A percentile compares a stretch with the other conserved stretches of the same genome.
phyloP scores from a whole-genome alignment of 352 stramenopile genomes.

The Blastocystis hominis region DNA sequence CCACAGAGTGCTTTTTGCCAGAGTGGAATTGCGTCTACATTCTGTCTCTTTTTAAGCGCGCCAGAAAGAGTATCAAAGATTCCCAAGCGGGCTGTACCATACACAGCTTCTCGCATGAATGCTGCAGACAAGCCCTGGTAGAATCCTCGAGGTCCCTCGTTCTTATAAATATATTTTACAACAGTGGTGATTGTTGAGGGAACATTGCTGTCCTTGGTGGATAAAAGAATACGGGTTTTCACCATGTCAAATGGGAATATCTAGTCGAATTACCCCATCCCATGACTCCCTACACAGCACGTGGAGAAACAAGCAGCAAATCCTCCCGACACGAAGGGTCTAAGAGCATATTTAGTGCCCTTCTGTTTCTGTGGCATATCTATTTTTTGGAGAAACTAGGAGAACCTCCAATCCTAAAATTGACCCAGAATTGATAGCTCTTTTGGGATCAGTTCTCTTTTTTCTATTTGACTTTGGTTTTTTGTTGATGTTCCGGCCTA shows the following conservation, averaged over 20 bases:
- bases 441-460: too few relatives aligned
- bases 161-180: conserved; percentile 25
- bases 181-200: conserved; percentile 13
- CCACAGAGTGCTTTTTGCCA: conserved; percentile 59
- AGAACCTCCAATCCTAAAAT: too few relatives aligned
- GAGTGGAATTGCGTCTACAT: conserved; percentile 59
- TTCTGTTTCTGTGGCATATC: neutral
- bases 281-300: neutral
- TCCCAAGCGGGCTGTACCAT: conserved; percentile 65
- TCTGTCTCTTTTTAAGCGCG: conserved; percentile 59
- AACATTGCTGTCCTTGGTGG: conserved; percentile 32
- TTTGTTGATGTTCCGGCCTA: too few relatives aligned
- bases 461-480: too few relatives aligned
- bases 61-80: conserved; percentile 61
- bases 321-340: neutral
- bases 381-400: neutral
- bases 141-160: conserved; percentile 18
- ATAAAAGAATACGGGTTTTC: conserved; percentile 27
- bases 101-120: conserved; percentile 65
- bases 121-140: conserved; percentile 64
- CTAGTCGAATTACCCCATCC: neutral
- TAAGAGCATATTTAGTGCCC: conserved; percentile 1
- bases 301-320: conserved; percentile 21
- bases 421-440: too few relatives aligned
- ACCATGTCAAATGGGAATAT: conserved; percentile 46